phyloP scores from a whole-genome alignment of 176 grass and related monocot species.

The Aegilops tauschii region DNA sequence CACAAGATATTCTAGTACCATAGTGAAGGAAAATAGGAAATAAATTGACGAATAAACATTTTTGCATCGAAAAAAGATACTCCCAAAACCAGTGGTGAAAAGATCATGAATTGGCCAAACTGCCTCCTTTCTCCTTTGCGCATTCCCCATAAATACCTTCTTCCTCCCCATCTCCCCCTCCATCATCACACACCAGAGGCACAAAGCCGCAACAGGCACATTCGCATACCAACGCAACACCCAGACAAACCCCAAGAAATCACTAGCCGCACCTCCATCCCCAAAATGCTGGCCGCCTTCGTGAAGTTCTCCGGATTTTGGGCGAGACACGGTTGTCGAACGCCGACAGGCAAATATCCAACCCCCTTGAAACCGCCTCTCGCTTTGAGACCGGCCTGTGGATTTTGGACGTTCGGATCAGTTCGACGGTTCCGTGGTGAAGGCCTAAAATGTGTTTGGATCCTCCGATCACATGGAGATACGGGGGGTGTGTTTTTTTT shows the following conservation, averaged over 20 bases:
- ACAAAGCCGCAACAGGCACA: neutral
- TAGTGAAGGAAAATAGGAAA: neutral
- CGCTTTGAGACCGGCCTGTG: too few species aligned
- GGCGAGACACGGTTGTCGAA: too few species aligned
- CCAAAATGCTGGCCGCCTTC: conserved; percentile 33
- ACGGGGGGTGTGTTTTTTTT: too few species aligned
- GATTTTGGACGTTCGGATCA: too few species aligned
- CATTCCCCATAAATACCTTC: conserved; percentile 40
- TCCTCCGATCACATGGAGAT: too few species aligned
- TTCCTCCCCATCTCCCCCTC: neutral
- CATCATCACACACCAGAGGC: neutral
- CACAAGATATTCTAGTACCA: neutral
- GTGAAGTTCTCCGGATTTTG: neutral
- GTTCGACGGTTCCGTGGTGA: too few species aligned
- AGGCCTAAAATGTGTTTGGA: too few species aligned
- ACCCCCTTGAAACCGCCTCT: too few species aligned
- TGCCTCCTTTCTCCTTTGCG: conserved; percentile 13
- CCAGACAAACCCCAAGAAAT: neutral
- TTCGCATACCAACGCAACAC: neutral
- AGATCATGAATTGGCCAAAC: conserved; percentile 22
- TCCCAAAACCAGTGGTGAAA: neutral
- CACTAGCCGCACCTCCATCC: neutral
- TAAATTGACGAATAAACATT: neutral
- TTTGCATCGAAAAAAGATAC: neutral
- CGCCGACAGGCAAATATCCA: too few species aligned